phyloP scores from a whole-genome alignment of 805 yeast species.

The Jamesozyma jinghongensis region DNA sequence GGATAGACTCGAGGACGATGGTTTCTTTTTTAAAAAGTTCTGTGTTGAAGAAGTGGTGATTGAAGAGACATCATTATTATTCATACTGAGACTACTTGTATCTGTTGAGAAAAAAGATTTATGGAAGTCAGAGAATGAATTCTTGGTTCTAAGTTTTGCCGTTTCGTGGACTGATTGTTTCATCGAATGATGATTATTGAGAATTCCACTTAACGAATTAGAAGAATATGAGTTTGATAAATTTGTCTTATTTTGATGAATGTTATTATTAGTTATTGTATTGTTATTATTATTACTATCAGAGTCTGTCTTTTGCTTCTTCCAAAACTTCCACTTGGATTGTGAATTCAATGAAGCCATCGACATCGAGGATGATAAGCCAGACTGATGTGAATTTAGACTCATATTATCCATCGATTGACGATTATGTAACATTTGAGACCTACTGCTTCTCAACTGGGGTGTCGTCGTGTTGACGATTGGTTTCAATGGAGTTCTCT shows the following conservation, averaged over 20 bases:
- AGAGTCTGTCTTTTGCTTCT: conserved; percentile 13
- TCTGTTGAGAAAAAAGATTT: conserved; percentile 9
- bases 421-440: not conserved
- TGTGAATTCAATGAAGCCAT: conserved; percentile 12
- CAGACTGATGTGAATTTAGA: not conserved
- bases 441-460: no score
- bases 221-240: conserved; percentile 2
- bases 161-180: not conserved
- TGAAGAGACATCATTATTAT: not conserved
- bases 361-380: conserved; percentile 10
- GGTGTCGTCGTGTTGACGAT: not conserved
- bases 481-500: not conserved
- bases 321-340: conserved; percentile 31
- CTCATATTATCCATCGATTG: conserved; percentile 6
- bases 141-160: conserved; percentile 10
- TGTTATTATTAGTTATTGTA: not conserved
- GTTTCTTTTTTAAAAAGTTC: conserved; percentile 11
- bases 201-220: not conserved
- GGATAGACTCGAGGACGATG: conserved; percentile 19
- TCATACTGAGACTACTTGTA: not conserved
- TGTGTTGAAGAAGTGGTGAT: not conserved
- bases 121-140: conserved; percentile 21
- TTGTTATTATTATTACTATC: not conserved
- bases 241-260: not conserved
- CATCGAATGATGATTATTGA: not conserved